These are phyloP conservation scores for Conoideocrella luteorostrata DNA, from an alignment of 2,329 filamentous ascomycete species.

Conservation along the genomic window DNA sequence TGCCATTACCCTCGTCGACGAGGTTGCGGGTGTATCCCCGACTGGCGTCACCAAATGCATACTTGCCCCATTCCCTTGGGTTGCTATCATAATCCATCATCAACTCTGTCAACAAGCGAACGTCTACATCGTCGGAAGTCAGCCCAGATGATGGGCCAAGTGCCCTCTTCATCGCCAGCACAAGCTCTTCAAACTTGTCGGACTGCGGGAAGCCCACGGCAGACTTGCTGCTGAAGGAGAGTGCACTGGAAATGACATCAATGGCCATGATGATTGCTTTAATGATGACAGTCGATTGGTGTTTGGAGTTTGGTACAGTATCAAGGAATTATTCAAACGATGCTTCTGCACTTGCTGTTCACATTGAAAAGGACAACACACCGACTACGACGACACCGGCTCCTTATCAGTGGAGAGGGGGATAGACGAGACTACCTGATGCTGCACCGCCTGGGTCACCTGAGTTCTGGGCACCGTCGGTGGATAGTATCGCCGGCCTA, in stretches of 20 bases:
- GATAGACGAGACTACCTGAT: conserved; percentile 1
- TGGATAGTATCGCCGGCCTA: conserved; percentile 22
- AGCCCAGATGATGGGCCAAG: conserved; percentile 78
- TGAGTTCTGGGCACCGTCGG: conserved; percentile 18
- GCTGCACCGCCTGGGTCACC: conserved; percentile 18
- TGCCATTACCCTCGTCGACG: conserved; percentile 81
- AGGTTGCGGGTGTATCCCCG: conserved; percentile 80
- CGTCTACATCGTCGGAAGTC: conserved; percentile 74
- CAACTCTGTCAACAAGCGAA: conserved; percentile 60
- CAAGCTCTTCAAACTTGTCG: conserved; percentile 61
- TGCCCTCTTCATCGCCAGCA: conserved; percentile 63
- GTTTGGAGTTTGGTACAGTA: not conserved
- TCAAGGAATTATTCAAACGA: not conserved
- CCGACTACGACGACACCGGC: conserved; percentile 10
- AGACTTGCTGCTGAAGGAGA: conserved; percentile 15
- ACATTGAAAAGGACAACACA: conserved; percentile 17
- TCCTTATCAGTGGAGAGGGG: conserved; percentile 9
- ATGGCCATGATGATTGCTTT: conserved; percentile 26
- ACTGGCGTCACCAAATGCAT: conserved; percentile 64
- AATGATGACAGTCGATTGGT: no score
- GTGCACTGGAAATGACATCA: conserved; percentile 23
- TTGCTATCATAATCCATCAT: conserved; percentile 71
- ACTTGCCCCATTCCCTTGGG: conserved; percentile 65
- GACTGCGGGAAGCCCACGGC: conserved; percentile 19
- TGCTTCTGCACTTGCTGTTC: not conserved